Evolutionary conservation across 2,329 filamentous ascomycete species (phyloP), one percentile per base, ranked within the genome.

Genomic region (Calcarisporium arbuscula): DNA sequence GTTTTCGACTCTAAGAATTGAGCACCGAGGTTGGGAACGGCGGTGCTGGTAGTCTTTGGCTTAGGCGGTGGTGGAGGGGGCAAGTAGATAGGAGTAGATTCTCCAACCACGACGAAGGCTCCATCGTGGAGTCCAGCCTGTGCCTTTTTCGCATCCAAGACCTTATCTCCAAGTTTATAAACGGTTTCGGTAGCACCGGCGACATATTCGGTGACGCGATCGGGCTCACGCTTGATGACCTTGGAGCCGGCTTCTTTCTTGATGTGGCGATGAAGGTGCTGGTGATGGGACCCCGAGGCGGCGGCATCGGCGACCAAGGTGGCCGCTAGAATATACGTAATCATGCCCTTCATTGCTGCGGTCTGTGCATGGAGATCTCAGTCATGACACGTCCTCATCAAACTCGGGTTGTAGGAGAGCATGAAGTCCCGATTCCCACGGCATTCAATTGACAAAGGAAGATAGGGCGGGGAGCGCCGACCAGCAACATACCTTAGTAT

Each of bases 71-170:
- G 51, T 47, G 60, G 57, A 6, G 64, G 66, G n/a, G 68, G 55
- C 27, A 52, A 57, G 47, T 73, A 74, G 28, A 68, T 70, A 31
- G 74, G 74, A 11, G 62, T 62, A 28, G 70, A 66, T 53, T 77
- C 74, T 45, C 77, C 74, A 29, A 82, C 65, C 31, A 84, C 65
- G 30, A 82, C 68, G 65, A 78, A 92, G 30, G 75, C 72, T 34
- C 87, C 84, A 42, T 81, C 73, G 38, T 72, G 63, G 48, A 96
- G 71, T 44, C 87, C 86, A 36, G 74, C 56, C 62, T 82, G 72
- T 35, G 87, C 87, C 40, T 87, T 73, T 0, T 72, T 60, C 40
- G 72, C 61, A 34, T 68, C 65, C 47, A 94, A 71, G 21, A 64
- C 43, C 51, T 78, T 49, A 41, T 80, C 82, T 41, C 82, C 75